A percentile compares a stretch with the other conserved stretches of the same genome.
phyloP scores from a whole-genome alignment of 208 protist genomes.

The Crithidia fasciculata region DNA sequence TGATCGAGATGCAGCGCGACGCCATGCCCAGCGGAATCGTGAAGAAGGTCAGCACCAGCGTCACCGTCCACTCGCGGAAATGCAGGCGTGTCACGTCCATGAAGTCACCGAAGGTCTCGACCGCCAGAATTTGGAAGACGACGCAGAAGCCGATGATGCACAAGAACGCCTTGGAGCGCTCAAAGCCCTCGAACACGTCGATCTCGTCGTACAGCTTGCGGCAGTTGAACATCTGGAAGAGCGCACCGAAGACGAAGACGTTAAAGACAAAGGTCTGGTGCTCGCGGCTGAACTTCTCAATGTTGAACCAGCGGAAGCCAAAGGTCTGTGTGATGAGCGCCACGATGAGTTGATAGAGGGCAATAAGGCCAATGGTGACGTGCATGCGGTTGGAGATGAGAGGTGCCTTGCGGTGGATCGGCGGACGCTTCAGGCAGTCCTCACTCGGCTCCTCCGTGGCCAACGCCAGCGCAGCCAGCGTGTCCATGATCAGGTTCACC shows the following conservation, averaged over 20 bases:
- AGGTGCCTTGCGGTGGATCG: conserved; percentile 71
- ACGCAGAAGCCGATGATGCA: conserved; percentile 78
- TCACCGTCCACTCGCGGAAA: conserved; percentile 59
- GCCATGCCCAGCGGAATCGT: conserved; percentile 44
- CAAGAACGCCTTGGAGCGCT: conserved; percentile 72
- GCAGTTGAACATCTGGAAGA: conserved; percentile 95
- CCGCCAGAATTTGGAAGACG: conserved; percentile 83
- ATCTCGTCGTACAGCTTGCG: conserved; percentile 91
- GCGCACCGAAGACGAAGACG: conserved; percentile 91
- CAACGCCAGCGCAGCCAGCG: conserved; percentile 96
- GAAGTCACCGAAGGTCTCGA: conserved; percentile 89
- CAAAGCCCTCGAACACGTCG: conserved; percentile 84
- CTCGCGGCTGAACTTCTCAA: conserved; percentile 25
- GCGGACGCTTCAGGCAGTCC: conserved; percentile 68
- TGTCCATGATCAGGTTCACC: conserved; percentile 99
- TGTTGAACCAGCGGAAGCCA: conserved; percentile 52
- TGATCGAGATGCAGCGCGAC: conserved; percentile 56
- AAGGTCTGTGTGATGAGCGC: conserved; percentile 53
- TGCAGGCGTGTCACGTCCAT: conserved; percentile 72
- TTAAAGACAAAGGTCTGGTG: conserved; percentile 94
- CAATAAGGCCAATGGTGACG: conserved; percentile 65
- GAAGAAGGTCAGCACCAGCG: conserved; percentile 35
- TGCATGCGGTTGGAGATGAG: conserved; percentile 90
- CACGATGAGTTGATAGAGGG: conserved; percentile 70
- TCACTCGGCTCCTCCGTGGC: conserved; percentile 96